Evolutionary conservation across 352 stramenopile genomes (phyloP).

Genomic region (Globisporangium rhizosaccharum): DNA sequence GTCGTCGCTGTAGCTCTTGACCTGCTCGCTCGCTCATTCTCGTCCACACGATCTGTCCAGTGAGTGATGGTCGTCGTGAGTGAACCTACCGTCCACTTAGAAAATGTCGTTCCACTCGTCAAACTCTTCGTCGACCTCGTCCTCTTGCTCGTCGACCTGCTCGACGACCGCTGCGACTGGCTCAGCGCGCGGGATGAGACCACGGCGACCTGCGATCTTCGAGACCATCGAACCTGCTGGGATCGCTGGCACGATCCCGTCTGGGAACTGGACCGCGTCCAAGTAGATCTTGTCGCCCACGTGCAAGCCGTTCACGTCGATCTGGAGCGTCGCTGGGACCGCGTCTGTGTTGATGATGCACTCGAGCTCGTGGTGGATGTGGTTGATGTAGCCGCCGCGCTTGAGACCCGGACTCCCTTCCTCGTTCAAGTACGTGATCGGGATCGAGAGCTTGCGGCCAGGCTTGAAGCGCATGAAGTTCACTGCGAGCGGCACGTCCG

Average conservation of each 20-base stretch:
- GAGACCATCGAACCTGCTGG: conserved; percentile 61
- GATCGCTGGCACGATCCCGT: conserved; percentile 67
- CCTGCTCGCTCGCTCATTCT: neutral
- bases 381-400: conserved; percentile 91
- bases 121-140: conserved; percentile 74
- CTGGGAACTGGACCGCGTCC: conserved; percentile 68
- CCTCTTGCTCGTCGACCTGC: conserved; percentile 54
- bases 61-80: too few species aligned
- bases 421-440: conserved; percentile 90
- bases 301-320: conserved; percentile 85
- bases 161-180: conserved; percentile 55
- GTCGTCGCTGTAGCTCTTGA: too few species aligned
- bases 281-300: conserved; percentile 81
- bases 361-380: conserved; percentile 83
- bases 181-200: conserved; percentile 74
- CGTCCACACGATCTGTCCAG: too few species aligned
- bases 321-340: conserved; percentile 69
- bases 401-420: conserved; percentile 94
- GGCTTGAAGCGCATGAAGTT: conserved; percentile 94
- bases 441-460: conserved; percentile 87
- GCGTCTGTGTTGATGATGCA: conserved; percentile 73
- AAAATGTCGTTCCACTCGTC: conserved; percentile 89
- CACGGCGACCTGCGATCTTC: conserved; percentile 83
- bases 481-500: conserved; percentile 67
- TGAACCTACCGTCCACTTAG: conserved; percentile 28